phyloP scores from a whole-genome alignment of 345 rosid genomes.

The Noccaea bulbosa region DNA sequence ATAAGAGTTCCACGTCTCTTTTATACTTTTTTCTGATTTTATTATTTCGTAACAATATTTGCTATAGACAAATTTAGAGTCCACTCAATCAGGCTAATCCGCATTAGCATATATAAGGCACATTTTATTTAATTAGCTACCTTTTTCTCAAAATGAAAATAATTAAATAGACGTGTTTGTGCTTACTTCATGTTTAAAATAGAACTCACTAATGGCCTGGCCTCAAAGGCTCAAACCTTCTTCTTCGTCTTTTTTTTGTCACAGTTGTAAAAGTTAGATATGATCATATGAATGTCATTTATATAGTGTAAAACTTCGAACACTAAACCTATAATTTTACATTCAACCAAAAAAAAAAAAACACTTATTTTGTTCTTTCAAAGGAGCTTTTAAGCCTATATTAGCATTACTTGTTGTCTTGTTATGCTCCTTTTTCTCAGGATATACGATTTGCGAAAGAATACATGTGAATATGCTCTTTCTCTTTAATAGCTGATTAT shows the following conservation, averaged over 20 bases:
- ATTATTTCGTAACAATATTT: neutral
- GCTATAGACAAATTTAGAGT: neutral
- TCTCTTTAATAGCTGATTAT: neutral
- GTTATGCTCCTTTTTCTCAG: slow-evolving; percentile 2
- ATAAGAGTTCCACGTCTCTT: neutral
- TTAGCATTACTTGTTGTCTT: slow-evolving; percentile 13
- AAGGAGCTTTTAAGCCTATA: slow-evolving; percentile 16
- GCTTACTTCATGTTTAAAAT: no score
- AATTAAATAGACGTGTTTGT: no score
- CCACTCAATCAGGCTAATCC: neutral
- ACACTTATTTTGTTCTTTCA: neutral
- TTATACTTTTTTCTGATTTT: neutral
- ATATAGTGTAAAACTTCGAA: neutral
- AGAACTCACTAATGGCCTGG: no score
- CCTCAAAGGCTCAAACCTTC: neutral
- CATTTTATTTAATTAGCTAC: no score
- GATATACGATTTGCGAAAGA: neutral
- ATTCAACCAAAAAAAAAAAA: neutral
- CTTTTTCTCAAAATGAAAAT: no score
- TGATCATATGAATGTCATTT: neutral
- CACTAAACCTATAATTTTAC: slow-evolving; percentile 8
- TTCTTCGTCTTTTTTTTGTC: no score
- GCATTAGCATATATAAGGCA: no score
- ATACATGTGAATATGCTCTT: neutral
- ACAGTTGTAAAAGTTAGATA: neutral